These are phyloP conservation scores for Capsella bursapastoris DNA, from an alignment of 345 rosid genomes.

Conservation along the genomic window DNA sequence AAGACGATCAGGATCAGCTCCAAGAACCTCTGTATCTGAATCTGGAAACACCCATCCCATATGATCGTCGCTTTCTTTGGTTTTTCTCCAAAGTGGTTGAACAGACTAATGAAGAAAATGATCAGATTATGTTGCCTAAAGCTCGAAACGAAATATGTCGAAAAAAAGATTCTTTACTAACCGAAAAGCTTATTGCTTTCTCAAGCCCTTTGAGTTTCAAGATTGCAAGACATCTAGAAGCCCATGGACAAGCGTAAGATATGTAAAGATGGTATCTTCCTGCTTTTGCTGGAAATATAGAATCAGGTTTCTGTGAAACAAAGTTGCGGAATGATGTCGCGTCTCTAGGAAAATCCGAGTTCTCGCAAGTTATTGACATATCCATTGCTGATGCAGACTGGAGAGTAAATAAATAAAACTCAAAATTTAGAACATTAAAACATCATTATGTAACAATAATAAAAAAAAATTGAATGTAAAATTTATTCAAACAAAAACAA, in stretches of 20 bases:
- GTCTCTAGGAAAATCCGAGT: conserved; percentile 39
- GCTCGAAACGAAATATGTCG: neutral
- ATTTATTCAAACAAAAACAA: too few relatives aligned
- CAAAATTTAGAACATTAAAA: conserved; percentile 3
- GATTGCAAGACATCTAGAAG: conserved; percentile 75
- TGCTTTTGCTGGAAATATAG: conserved; percentile 72
- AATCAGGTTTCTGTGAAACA: conserved; percentile 57
- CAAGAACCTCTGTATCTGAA: conserved; percentile 65
- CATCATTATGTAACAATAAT: neutral
- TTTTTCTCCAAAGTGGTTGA: conserved; percentile 76
- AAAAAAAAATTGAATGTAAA: too few relatives aligned
- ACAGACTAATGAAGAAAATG: conserved; percentile 55
- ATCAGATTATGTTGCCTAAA: neutral
- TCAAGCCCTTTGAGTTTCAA: conserved; percentile 84
- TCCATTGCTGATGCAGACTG: conserved; percentile 30
- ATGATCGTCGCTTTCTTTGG: conserved; percentile 78
- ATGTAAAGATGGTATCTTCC: conserved; percentile 89
- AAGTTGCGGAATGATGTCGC: conserved; percentile 76
- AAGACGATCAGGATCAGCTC: conserved; percentile 70
- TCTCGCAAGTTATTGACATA: conserved; percentile 5
- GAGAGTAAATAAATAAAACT: neutral
- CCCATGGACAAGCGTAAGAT: conserved; percentile 97
- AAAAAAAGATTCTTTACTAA: conserved; percentile 39
- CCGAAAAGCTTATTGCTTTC: conserved; percentile 72
- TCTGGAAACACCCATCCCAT: conserved; percentile 87